A percentile compares a stretch with the other conserved stretches of the same genome.
Conservation (phyloP, 208 protist species). For the Acanthamoeba healyi region DNA sequence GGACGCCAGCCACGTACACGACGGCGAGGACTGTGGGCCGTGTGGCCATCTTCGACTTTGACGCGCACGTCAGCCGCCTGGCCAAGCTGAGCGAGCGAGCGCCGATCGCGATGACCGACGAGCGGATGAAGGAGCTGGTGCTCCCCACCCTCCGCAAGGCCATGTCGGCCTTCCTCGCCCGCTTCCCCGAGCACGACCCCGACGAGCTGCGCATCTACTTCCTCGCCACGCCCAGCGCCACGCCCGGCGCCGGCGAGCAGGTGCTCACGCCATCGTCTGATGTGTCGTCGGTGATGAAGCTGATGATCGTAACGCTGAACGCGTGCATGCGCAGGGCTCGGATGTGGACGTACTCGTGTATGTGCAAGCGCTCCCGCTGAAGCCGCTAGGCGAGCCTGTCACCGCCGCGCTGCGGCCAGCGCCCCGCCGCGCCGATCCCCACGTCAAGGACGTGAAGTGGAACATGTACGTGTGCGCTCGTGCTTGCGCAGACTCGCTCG, state of each 20-base stretch:
- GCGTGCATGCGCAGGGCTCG: neutral
- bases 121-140: conserved; percentile 20
- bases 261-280: neutral
- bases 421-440: conserved; percentile 12
- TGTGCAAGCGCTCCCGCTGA: conserved; percentile 13
- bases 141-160: conserved; percentile 12
- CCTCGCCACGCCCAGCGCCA: neutral
- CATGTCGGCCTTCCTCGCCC: conserved; percentile 1
- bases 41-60: conserved; percentile 16
- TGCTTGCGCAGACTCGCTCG: too few species aligned
- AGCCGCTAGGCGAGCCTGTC: neutral
- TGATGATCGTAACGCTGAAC: too few species aligned
- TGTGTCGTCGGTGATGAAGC: neutral
- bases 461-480: conserved; percentile 17
- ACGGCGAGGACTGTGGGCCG: conserved; percentile 20
- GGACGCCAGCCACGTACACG: neutral
- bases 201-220: conserved; percentile 63
- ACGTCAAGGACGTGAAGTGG: conserved; percentile 65
- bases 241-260: conserved; percentile 21
- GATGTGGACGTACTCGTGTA: conserved; percentile 56
- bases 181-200: neutral
- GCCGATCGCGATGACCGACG: conserved; percentile 17
- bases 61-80: conserved; percentile 22
- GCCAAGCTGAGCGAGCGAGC: conserved; percentile 48
- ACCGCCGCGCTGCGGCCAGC: conserved; percentile 21